Evolutionary conservation across 2,329 filamentous ascomycete genomes (phyloP), one percentile per base, ranked within the genome.

Genomic region (Magnaporthiopsis incrustans): DNA sequence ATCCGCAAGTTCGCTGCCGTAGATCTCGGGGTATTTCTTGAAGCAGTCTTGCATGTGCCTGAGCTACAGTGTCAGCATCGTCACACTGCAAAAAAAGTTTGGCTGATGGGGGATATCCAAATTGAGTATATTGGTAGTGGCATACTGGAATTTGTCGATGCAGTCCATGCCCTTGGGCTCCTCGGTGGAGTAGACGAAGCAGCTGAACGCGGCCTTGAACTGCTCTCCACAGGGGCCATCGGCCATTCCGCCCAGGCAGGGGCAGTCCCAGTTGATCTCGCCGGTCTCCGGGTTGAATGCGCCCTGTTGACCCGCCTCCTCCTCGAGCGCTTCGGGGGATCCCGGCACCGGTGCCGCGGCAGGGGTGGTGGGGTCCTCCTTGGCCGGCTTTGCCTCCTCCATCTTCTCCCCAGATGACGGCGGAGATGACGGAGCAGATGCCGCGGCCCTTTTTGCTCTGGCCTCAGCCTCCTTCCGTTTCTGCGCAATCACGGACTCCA

Each of bases 211-310:
- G 30, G 88, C 88, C 81, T 89, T 92, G 84, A 99, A 99, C 73
- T 98, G 88, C 74, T 96, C 91, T 60, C 95, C 95, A 74, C 95
- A 99, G 63, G 95, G 95, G 0, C 95, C 95, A 73, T 97, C 80
- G 10, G 95, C 95, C 95, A 99, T 99, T 63, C 95, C 95, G 61
- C 95, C 95, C 44, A 99, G 81, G 76, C 95, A 99, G 22, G 95
- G 95, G 77, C 95, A 99, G 75, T 98, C 95, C 95, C 95, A 99
- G 82, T 99, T 99, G 79, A 99, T 99, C 83, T 99, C 95, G 70
- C 61, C 95, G 12, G 95, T 99, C 80, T 98, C 95, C 3, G 93
- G 92, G 77, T 99, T 96, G 81, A 98, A 99, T 1, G 95, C 95
- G 64, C 92, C 95, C 77, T 98, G 88, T 74, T 94, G 88, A 67